Conservation (phyloP, 2,329 filamentous ascomycete genomes). For the Diaporthe destruens region DNA sequence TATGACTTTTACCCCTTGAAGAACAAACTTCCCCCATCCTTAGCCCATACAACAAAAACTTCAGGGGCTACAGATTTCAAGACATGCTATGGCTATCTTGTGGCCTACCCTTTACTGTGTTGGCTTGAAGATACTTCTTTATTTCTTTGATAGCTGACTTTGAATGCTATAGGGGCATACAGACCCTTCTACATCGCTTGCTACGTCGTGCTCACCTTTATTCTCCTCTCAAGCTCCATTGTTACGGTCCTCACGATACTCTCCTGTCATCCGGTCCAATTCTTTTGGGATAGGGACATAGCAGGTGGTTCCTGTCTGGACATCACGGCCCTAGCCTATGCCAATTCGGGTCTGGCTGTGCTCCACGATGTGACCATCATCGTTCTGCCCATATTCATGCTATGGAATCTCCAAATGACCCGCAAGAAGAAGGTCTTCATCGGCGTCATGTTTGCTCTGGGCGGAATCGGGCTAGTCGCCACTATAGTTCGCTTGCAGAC, state of each 20-base stretch:
- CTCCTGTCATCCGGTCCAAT: conserved; percentile 40
- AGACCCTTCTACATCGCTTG: conserved; percentile 35
- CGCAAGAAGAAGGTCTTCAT: conserved; percentile 39
- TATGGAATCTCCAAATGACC: conserved; percentile 39
- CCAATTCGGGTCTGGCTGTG: conserved; percentile 39
- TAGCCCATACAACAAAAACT: too few relatives aligned
- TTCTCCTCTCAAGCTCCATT: conserved; percentile 33
- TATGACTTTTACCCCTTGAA: too few relatives aligned
- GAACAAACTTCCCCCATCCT: too few relatives aligned
- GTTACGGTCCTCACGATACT: conserved; percentile 40
- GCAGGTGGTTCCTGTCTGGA: conserved; percentile 34
- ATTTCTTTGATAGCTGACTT: too few relatives aligned
- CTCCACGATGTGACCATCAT: conserved; percentile 39
- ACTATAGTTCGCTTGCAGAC: conserved; percentile 36
- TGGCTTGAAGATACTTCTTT: too few relatives aligned
- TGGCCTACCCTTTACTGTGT: too few relatives aligned
- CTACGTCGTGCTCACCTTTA: conserved; percentile 36
- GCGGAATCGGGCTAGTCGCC: conserved; percentile 37
- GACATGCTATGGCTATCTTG: too few relatives aligned
- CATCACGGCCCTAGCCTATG: conserved; percentile 36
- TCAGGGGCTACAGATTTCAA: too few relatives aligned
- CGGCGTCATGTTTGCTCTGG: conserved; percentile 40
- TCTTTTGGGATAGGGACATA: conserved; percentile 41
- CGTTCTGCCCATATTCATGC: conserved; percentile 39
- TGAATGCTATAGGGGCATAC: conserved; percentile 6